Percentiles rank a stretch among this genome's conserved stretches.
Conservation (phyloP, 805 yeast species). For the Komagataella kurtzmanii region DNA sequence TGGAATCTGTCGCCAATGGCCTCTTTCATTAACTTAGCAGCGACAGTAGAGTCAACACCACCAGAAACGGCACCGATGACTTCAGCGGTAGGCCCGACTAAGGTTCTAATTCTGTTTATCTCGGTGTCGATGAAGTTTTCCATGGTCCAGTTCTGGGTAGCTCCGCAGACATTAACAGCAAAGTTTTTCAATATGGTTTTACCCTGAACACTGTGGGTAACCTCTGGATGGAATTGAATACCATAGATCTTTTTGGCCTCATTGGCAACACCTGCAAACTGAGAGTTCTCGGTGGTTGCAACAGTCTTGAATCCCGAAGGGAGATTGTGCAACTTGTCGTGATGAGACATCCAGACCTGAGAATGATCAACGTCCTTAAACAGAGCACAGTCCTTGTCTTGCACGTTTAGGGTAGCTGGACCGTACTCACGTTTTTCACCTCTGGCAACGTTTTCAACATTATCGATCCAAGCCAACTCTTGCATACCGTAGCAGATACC, state of each 20-base stretch:
- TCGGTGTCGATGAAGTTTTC: constrained; percentile 95
- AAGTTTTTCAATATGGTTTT: constrained; percentile 79
- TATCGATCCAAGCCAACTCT: constrained; percentile 89
- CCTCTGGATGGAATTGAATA: constrained; percentile 98
- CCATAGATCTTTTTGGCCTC: constrained; percentile 69
- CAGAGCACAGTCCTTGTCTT: constrained; percentile 52
- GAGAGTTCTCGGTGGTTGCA: constrained; percentile 90
- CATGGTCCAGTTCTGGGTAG: constrained; percentile 92
- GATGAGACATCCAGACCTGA: constrained; percentile 99
- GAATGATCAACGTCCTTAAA: constrained; percentile 88
- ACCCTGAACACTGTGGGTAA: constrained; percentile 90
- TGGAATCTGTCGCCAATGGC: constrained; percentile 99
- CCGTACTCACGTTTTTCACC: constrained; percentile 98
- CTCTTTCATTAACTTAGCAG: constrained; percentile 94
- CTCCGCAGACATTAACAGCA: constrained; percentile 83
- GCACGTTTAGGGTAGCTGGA: constrained; percentile 78
- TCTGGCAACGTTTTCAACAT: constrained; percentile 86
- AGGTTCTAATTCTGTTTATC: constrained; percentile 76
- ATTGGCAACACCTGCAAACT: constrained; percentile 86
- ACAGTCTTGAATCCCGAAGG: constrained; percentile 83
- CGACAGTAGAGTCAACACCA: constrained; percentile 98
- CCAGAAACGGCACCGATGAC: constrained; percentile 99
- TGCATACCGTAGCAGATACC: constrained; percentile 99
- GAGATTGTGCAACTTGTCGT: constrained; percentile 84
- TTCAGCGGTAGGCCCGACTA: constrained; percentile 96